Conservation (phyloP, 2,329 filamentous ascomycete genomes). For the Ophiostoma quercus region DNA sequence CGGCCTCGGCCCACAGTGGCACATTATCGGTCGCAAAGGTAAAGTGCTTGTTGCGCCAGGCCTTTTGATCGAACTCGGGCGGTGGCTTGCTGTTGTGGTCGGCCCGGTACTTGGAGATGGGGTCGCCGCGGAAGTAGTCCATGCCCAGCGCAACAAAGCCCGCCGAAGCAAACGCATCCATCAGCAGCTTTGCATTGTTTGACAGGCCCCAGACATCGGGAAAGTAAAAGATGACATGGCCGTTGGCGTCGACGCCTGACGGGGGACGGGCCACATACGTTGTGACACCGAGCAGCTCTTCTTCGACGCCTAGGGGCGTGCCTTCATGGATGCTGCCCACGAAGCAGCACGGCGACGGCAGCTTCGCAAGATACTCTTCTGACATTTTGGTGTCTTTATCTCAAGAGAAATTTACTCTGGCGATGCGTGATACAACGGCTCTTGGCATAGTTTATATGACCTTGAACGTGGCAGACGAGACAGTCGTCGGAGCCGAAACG, state of each 20-base stretch:
- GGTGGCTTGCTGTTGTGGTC: slow-evolving; percentile 31
- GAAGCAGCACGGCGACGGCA: slow-evolving; percentile 29
- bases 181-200: slow-evolving; percentile 28
- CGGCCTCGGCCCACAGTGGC: slow-evolving; percentile 41
- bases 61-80: slow-evolving; percentile 43
- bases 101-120: slow-evolving; percentile 31
- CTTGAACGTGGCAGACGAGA: background rate
- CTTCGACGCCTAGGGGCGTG: slow-evolving; percentile 28
- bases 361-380: slow-evolving; percentile 29
- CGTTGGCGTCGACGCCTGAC: slow-evolving; percentile 21
- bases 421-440: background rate
- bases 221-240: slow-evolving; percentile 28
- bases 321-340: slow-evolving; percentile 30
- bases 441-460: background rate
- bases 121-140: slow-evolving; percentile 32
- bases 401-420: background rate
- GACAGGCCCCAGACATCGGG: slow-evolving; percentile 28
- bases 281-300: slow-evolving; percentile 28
- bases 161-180: slow-evolving; percentile 28
- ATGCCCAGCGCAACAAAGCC: slow-evolving; percentile 27
- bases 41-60: slow-evolving; percentile 45
- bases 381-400: background rate
- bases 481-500: background rate
- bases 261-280: slow-evolving; percentile 31
- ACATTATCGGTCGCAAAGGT: slow-evolving; percentile 41